Evolutionary conservation across 768 basidiomycete genomes (phyloP).

Genomic region (Pholiota microspora): DNA sequence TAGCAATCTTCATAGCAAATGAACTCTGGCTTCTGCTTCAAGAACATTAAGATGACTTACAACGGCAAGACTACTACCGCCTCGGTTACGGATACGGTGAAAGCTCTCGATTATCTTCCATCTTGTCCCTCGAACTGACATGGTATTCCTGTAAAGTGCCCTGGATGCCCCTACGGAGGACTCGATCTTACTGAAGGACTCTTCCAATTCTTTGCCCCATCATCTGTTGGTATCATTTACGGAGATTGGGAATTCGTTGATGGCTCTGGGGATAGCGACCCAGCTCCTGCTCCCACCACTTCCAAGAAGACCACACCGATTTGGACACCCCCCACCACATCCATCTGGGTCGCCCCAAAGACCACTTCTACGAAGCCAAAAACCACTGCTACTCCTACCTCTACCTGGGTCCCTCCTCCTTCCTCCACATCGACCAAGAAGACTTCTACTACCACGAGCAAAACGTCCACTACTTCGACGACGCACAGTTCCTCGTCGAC

Average conservation of each 20-base stretch:
- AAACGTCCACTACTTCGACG: slow-evolving; percentile 5
- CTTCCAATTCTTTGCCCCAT: slow-evolving; percentile 57
- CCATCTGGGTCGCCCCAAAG: slow-evolving; percentile 13
- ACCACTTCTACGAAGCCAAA: neutral
- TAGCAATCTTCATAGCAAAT: slow-evolving; percentile 46
- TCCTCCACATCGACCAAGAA: neutral
- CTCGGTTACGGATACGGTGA: slow-evolving; percentile 60
- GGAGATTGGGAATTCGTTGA: slow-evolving; percentile 59
- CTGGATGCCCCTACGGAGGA: slow-evolving; percentile 54
- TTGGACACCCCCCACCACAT: slow-evolving; percentile 27
- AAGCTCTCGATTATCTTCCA: slow-evolving; percentile 15
- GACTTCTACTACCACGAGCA: slow-evolving; percentile 23
- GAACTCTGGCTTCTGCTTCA: slow-evolving; percentile 50
- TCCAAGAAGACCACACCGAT: slow-evolving; percentile 14
- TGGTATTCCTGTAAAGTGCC: slow-evolving; percentile 9
- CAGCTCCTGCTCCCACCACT: slow-evolving; percentile 8
- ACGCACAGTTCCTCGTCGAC: neutral
- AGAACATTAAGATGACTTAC: slow-evolving; percentile 59
- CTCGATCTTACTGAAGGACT: slow-evolving; percentile 70
- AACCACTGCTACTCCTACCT: slow-evolving; percentile 4
- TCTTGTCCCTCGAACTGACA: slow-evolving; percentile 9
- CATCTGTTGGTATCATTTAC: slow-evolving; percentile 51
- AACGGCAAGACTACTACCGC: slow-evolving; percentile 58
- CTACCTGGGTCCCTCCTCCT: slow-evolving; percentile 10
- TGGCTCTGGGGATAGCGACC: slow-evolving; percentile 3